Evolutionary conservation across 805 yeast species (phyloP).

Genomic region (Dipodascus geniculatus): DNA sequence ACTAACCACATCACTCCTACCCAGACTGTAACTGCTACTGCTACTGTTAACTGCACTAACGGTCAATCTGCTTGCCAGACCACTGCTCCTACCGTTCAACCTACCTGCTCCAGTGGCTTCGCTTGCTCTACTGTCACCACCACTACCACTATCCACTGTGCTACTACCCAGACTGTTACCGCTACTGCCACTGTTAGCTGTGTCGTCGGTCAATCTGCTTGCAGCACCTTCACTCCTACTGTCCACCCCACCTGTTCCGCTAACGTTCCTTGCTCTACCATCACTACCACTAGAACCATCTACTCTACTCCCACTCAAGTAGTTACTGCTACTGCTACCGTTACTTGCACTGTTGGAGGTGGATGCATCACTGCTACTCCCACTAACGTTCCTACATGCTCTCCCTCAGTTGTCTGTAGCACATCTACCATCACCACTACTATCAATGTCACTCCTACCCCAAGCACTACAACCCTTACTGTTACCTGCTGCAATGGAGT

Average conservation of each 20-base stretch:
- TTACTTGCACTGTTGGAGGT: not conserved
- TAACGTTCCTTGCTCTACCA: not conserved
- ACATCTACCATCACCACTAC: not conserved
- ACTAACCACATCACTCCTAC: not conserved
- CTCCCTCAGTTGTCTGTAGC: constrained; percentile 2
- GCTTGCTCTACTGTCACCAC: not conserved
- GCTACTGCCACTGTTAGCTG: not conserved
- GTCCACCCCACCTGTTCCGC: not conserved
- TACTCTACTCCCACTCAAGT: constrained; percentile 6
- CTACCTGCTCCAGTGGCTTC: not conserved
- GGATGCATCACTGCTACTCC: not conserved
- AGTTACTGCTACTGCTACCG: constrained; percentile 2
- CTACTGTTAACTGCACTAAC: constrained; percentile 3
- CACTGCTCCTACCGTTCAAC: not conserved
- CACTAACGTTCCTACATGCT: not conserved
- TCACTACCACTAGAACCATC: not conserved
- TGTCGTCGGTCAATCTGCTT: not conserved
- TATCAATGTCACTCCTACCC: not conserved
- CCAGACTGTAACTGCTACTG: constrained; percentile 5
- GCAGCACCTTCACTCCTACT: not conserved
- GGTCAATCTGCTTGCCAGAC: constrained; percentile 1
- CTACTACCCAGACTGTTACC: not conserved
- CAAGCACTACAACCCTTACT: not conserved
- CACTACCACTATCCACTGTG: not conserved
- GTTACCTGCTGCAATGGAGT: not conserved